Evolutionary conservation across 192 early-diverging fungal species (phyloP).

Genomic region (Phycomyces nitens): DNA sequence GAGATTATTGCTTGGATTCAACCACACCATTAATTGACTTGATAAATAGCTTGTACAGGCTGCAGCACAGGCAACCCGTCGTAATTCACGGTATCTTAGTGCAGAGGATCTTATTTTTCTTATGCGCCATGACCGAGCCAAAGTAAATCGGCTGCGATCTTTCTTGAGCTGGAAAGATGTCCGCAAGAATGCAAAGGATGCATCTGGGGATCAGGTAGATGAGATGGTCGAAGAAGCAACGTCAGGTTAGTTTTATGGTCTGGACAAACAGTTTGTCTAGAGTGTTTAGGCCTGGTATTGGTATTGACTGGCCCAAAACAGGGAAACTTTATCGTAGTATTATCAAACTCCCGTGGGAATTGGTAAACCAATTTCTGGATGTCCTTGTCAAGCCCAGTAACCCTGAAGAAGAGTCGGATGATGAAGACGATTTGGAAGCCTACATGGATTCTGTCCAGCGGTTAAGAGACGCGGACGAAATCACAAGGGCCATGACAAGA

Average conservation of each 20-base stretch:
- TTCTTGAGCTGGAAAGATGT: constrained; percentile 97
- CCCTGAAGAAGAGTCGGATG: constrained; percentile 69
- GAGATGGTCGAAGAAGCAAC: constrained; percentile 53
- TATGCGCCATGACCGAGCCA: constrained; percentile 91
- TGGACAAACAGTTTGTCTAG: too few species aligned
- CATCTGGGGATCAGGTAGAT: constrained; percentile 54
- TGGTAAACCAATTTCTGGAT: constrained; percentile 75
- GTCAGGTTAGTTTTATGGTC: constrained; percentile 58
- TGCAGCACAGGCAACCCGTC: constrained; percentile 78
- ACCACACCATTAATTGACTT: background rate
- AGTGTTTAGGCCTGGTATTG: too few species aligned
- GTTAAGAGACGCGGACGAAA: constrained; percentile 83
- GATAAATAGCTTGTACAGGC: constrained; percentile 72
- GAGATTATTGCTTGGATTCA: background rate
- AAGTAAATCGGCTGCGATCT: constrained; percentile 85
- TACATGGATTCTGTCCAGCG: constrained; percentile 87
- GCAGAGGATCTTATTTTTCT: constrained; percentile 96
- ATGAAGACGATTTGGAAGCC: constrained; percentile 88
- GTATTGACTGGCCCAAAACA: too few species aligned
- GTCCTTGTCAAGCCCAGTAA: constrained; percentile 25
- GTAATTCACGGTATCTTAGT: constrained; percentile 74
- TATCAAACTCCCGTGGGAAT: constrained; percentile 93
- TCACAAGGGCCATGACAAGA: constrained; percentile 91
- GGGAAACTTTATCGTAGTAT: constrained; percentile 60
- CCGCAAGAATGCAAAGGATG: constrained; percentile 87